phyloP scores from a whole-genome alignment of 75 land plant species.

The Cryptomeria japonica region DNA sequence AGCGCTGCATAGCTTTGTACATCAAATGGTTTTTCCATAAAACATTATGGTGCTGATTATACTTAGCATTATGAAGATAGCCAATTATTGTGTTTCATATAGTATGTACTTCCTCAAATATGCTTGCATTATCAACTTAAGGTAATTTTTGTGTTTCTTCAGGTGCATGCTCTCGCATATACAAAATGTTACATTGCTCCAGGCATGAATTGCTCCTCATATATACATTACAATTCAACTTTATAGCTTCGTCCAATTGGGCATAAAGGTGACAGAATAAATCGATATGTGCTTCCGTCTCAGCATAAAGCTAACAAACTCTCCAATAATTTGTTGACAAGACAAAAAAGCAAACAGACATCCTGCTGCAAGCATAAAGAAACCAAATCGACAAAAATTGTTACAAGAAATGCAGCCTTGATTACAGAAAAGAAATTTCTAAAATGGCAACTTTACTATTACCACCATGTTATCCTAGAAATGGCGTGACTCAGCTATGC shows the following conservation, averaged over 20 bases:
- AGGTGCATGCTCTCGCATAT: not conserved
- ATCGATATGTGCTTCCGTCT: not conserved
- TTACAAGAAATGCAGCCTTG: not conserved
- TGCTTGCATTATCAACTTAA: not conserved
- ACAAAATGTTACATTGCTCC: not conserved
- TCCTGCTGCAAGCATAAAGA: not conserved
- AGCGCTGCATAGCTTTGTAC: not conserved
- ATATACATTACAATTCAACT: not conserved
- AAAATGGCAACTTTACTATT: not conserved
- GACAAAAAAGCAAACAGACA: not conserved
- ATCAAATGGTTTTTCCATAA: not conserved
- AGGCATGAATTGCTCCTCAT: not conserved
- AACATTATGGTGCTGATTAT: not conserved
- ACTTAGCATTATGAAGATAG: not conserved
- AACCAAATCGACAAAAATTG: not conserved
- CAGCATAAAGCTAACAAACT: not conserved
- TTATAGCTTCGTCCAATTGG: not conserved
- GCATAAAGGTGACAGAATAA: not conserved
- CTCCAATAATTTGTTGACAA: not conserved
- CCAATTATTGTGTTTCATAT: not conserved
- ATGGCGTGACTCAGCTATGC: not conserved
- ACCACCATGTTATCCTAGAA: not conserved
- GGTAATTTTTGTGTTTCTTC: not conserved
- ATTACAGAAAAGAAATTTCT: not conserved
- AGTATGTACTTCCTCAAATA: not conserved